phyloP scores from a whole-genome alignment of 2,329 filamentous ascomycete species.

The Epicoccum nigrum region DNA sequence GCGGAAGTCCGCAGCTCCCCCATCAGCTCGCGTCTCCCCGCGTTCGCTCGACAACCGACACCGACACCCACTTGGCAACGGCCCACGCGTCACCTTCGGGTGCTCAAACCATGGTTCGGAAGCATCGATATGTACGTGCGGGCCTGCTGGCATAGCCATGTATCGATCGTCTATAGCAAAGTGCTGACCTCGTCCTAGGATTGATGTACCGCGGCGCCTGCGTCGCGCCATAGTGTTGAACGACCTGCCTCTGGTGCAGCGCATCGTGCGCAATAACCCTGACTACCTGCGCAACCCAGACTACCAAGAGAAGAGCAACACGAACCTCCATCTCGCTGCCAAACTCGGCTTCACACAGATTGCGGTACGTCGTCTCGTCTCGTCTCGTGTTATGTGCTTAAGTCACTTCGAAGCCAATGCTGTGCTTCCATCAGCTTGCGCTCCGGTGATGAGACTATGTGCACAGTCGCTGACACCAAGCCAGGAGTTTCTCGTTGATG shows the following conservation, averaged over 20 bases:
- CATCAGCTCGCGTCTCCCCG: constrained; percentile 22
- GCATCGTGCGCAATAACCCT: constrained; percentile 77
- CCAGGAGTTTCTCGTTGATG: constrained; percentile 70
- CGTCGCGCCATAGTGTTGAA: constrained; percentile 81
- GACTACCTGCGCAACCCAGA: constrained; percentile 79
- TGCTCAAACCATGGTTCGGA: constrained; percentile 31
- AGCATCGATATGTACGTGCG: constrained; percentile 32
- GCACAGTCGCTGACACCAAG: background rate
- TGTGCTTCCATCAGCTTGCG: background rate
- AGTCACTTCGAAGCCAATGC: background rate
- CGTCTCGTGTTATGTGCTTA: too few relatives aligned
- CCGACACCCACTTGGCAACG: constrained; percentile 8
- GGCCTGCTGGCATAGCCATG: background rate
- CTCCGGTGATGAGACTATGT: background rate
- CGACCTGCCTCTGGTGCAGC: constrained; percentile 73
- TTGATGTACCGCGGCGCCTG: constrained; percentile 76
- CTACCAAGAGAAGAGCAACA: constrained; percentile 76
- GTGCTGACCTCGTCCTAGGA: constrained; percentile 58
- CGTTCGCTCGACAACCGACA: constrained; percentile 12
- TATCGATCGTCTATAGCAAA: background rate
- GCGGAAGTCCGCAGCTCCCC: constrained; percentile 22
- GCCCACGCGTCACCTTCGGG: constrained; percentile 9
- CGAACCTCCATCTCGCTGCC: constrained; percentile 81
- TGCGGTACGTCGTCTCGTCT: constrained; percentile 60
- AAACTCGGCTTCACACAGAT: constrained; percentile 73